A percentile compares a stretch with the other conserved stretches of the same genome.
These are phyloP conservation scores for Colletotrichum sp. DNA, from an alignment of 2,329 filamentous ascomycete genomes.

Conservation along the genomic window DNA sequence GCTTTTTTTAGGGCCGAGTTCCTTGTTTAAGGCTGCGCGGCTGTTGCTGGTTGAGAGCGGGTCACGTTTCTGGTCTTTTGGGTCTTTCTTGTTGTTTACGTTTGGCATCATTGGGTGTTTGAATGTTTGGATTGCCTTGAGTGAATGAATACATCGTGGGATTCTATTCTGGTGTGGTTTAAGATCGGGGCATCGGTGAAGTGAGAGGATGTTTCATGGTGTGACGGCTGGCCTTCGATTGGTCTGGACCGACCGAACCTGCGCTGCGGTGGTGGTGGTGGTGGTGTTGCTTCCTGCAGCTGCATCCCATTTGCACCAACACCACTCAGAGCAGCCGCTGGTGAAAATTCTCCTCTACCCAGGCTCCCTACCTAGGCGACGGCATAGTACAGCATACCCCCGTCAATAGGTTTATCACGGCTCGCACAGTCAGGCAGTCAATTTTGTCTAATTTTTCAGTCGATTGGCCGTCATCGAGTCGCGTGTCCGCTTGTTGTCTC, in stretches of 20 bases:
- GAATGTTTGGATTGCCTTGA: background rate
- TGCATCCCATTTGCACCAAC: background rate
- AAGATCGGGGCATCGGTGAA: background rate
- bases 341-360: background rate
- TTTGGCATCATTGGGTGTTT: background rate
- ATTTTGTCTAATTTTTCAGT: background rate
- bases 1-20: background rate
- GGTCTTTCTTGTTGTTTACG: background rate
- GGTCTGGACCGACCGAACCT: background rate
- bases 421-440: background rate
- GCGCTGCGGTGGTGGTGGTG: background rate
- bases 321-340: background rate
- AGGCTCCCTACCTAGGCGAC: background rate
- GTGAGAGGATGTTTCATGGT: background rate
- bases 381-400: background rate
- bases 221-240: background rate
- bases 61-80: background rate
- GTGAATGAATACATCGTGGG: background rate
- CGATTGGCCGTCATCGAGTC: background rate
- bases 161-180: background rate
- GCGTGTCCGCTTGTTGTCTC: background rate
- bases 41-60: background rate
- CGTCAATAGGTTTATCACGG: background rate
- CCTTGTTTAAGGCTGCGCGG: conserved; percentile 5
- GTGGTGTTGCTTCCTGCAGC: background rate